A percentile compares a stretch with the other conserved stretches of the same genome.
Evolutionary conservation across 371 early-diverging fungal species (phyloP).

Genomic region (Mucor circinelloides): DNA sequence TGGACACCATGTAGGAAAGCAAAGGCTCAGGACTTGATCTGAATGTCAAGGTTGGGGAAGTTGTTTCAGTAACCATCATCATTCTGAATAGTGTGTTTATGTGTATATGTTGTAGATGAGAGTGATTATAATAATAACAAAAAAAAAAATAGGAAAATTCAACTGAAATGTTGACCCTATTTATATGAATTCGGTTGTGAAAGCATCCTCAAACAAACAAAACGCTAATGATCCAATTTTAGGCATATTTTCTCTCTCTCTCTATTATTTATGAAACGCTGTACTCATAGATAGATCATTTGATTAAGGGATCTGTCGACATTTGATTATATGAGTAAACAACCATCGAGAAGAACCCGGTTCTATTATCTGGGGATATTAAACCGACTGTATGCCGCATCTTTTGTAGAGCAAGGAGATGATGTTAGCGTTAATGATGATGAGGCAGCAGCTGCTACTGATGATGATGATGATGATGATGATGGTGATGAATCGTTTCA

Average conservation of each 20-base stretch:
- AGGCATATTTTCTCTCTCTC: constrained; percentile 15
- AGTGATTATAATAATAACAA: background rate
- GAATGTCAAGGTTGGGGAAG: constrained; percentile 21
- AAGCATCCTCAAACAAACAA: background rate
- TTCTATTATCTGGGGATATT: background rate
- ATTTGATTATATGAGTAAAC: constrained; percentile 4
- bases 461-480: background rate
- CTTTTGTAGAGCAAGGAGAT: background rate
- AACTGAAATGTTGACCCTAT: background rate
- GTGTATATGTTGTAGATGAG: background rate
- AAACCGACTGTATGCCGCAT: background rate
- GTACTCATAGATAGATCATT: background rate
- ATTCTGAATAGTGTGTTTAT: background rate
- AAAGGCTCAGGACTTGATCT: constrained; percentile 38
- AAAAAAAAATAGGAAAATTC: constrained; percentile 1
- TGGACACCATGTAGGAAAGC: constrained; percentile 32
- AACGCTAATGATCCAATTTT: constrained; percentile 12
- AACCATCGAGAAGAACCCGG: background rate
- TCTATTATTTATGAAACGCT: constrained; percentile 9
- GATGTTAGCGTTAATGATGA: background rate
- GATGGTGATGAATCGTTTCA: background rate
- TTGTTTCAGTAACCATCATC: constrained; percentile 14
- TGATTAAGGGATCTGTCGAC: constrained; percentile 14
- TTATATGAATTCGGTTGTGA: constrained; percentile 6
- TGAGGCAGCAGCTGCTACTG: too few species aligned